A percentile compares a stretch with the other conserved stretches of the same genome.
phyloP scores from a whole-genome alignment of 1,139 yeast genomes.

The Nadsonia commutata region DNA sequence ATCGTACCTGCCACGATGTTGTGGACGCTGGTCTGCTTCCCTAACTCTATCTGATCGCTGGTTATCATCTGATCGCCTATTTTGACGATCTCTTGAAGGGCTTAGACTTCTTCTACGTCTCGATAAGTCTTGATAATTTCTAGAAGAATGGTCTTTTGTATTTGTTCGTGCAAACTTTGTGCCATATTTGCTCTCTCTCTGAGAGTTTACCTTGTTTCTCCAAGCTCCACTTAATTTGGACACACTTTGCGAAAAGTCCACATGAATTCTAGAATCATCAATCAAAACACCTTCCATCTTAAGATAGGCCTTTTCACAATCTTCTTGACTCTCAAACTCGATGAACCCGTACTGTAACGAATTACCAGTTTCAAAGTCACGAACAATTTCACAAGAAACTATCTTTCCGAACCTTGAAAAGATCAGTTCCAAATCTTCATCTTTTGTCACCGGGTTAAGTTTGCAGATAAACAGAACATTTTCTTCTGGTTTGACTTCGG shows the following conservation, averaged over 20 bases:
- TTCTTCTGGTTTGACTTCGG: constrained; percentile 47
- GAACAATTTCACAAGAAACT: constrained; percentile 33
- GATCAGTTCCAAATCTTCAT: constrained; percentile 37
- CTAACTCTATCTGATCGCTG: too few species aligned
- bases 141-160: too few species aligned
- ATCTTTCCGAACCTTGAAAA: constrained; percentile 49
- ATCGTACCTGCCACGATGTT: too few species aligned
- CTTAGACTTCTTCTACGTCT: too few species aligned
- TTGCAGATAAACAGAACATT: constrained; percentile 48
- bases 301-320: constrained; percentile 45
- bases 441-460: constrained; percentile 43
- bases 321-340: constrained; percentile 33
- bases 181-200: constrained; percentile 9
- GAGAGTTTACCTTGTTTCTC: constrained; percentile 11
- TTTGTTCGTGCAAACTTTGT: neutral
- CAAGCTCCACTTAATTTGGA: constrained; percentile 12
- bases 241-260: constrained; percentile 54
- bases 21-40: too few species aligned
- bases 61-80: too few species aligned
- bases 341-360: constrained; percentile 50
- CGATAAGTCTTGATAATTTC: constrained; percentile 2
- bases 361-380: constrained; percentile 33
- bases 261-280: constrained; percentile 50
- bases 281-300: constrained; percentile 47
- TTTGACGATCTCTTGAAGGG: too few species aligned